Evolutionary conservation across 306 rosid species (phyloP).

Genomic region (Argentina anserina): DNA sequence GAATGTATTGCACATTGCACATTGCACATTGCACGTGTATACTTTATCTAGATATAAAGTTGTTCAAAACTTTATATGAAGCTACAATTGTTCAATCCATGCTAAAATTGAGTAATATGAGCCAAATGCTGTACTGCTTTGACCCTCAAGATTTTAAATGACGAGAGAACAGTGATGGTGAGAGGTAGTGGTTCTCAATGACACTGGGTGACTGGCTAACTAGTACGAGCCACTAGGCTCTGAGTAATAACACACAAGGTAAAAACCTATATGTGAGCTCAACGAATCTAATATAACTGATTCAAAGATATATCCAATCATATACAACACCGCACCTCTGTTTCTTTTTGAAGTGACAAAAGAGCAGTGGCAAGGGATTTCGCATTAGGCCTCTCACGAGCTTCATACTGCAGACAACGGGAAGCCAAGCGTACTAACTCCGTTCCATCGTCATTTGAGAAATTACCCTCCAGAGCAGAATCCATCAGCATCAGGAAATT

Average conservation of each 20-base stretch:
- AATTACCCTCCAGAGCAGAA: slow-evolving; percentile 89
- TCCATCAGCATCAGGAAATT: slow-evolving; percentile 94
- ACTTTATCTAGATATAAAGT: background rate
- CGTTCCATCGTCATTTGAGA: slow-evolving; percentile 95
- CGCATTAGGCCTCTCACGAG: slow-evolving; percentile 95
- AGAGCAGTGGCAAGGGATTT: slow-evolving; percentile 83
- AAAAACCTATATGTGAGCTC: background rate
- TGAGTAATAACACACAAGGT: background rate
- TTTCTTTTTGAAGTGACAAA: slow-evolving; percentile 78
- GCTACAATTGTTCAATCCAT: background rate
- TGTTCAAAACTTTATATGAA: background rate
- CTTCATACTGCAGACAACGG: slow-evolving; percentile 91
- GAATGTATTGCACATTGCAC: background rate
- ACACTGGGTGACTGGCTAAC: no score
- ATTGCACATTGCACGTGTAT: no score
- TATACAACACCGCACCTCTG: slow-evolving; percentile 49
- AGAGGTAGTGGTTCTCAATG: background rate
- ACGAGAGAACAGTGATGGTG: background rate
- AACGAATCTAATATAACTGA: background rate
- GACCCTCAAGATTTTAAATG: background rate
- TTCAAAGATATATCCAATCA: background rate
- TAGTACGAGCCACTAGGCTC: background rate
- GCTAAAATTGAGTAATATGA: background rate
- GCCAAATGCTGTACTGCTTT: background rate
- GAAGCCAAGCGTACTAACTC: slow-evolving; percentile 91